These are phyloP conservation scores for Seiridium unicorne DNA, from an alignment of 2,329 filamentous ascomycete genomes.

Conservation along the genomic window DNA sequence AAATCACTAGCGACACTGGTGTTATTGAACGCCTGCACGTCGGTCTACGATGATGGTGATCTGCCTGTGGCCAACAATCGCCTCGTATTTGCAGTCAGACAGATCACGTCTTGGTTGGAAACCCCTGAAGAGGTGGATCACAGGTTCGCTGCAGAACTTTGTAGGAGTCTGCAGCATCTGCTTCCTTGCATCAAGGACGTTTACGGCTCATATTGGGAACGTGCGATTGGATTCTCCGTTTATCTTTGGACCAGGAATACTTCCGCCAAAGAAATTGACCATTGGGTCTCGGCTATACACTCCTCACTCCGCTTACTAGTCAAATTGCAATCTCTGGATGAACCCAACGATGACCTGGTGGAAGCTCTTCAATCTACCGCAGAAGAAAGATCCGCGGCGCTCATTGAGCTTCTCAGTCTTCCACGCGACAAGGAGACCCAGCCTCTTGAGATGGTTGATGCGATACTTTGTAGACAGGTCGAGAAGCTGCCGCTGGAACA, in stretches of 20 bases:
- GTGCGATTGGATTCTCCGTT: constrained; percentile 57
- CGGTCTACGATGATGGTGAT: constrained; percentile 49
- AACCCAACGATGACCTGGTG: constrained; percentile 81
- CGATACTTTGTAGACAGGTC: constrained; percentile 68
- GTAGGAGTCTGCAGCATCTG: constrained; percentile 58
- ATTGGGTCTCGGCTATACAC: constrained; percentile 62
- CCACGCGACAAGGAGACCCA: constrained; percentile 49
- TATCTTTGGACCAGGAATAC: constrained; percentile 53
- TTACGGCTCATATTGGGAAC: constrained; percentile 86
- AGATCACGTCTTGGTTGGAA: constrained; percentile 71
- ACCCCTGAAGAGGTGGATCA: constrained; percentile 41
- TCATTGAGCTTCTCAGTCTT: constrained; percentile 64
- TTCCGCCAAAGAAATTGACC: constrained; percentile 36
- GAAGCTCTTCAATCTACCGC: constrained; percentile 68
- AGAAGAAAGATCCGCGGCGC: constrained; percentile 50
- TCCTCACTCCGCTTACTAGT: constrained; percentile 71
- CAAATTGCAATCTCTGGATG: constrained; percentile 61
- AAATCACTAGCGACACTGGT: constrained; percentile 49
- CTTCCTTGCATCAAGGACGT: constrained; percentile 76
- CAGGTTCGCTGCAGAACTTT: constrained; percentile 48
- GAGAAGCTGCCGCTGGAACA: constrained; percentile 60
- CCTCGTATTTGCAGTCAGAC: constrained; percentile 78
- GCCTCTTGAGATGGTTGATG: constrained; percentile 73
- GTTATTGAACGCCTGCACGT: constrained; percentile 51
- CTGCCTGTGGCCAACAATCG: constrained; percentile 64